Evolutionary conservation across 768 basidiomycete species (phyloP), one percentile per base, ranked within the genome.

Genomic region (Mycena haematopus): DNA sequence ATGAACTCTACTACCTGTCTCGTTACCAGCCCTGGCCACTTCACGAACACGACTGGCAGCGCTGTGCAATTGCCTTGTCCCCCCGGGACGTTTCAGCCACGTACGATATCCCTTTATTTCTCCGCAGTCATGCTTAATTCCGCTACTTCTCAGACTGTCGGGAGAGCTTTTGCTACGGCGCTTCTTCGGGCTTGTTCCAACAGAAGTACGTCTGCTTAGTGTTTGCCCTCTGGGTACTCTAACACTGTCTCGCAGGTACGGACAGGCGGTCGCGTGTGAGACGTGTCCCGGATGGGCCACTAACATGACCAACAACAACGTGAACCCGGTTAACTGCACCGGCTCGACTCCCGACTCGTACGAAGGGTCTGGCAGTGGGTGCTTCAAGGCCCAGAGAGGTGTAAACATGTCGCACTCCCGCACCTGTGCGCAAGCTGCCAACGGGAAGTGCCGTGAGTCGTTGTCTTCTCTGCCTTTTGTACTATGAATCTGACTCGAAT

Each of bases 271-370:
- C 13, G 59, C 56, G 2, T 65, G 64, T n/a, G 44, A 33, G 0
- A 60, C 59, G 3, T 65, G 64, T 51, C 54, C 59, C n/a, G 64
- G 64, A 9, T 65, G 56, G 59, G 42, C 42, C 10, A 44, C 60
- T 7, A 31, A 42, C 55, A 65, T 58, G 50, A 13, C 50, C 13
- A 40, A 27, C 36, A 42, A 10, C 36, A 36, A 36, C 36, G 14
- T 36, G 36, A 36, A 10, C 36, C 52, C 3, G 53, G 47, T 17
- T 42, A 65, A 58, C 31, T 65, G 59, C 64, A 29, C 62, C 45
- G 38, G 19, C 15, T 31, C 62, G 35, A 59, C 21, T 14, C 62
- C 62, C 31, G 46, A 47, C 36, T 31, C 62, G 13, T 42, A n/a
- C 17, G 33, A 25, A 13, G 24, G 4, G 6, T 58, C 56, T 14